Percentiles rank a stretch among this genome's conserved stretches.
Conservation (phyloP, 2,329 filamentous ascomycete species). For the Claviceps citrina region DNA sequence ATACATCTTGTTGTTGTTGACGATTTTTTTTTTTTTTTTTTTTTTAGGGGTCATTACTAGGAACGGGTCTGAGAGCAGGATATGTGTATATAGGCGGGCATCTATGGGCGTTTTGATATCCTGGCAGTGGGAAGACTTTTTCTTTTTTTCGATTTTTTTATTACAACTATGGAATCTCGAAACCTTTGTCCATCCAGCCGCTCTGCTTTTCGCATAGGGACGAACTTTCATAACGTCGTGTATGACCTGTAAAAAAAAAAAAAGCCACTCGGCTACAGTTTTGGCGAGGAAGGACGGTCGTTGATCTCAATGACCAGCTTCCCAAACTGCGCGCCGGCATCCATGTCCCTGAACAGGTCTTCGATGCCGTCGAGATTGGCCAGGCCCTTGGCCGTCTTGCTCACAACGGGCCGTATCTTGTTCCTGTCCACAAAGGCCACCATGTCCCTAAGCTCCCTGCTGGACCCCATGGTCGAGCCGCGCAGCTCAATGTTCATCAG, state of each 20-base stretch:
- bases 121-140: not conserved
- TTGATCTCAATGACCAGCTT: conserved; percentile 71
- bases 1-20: not conserved
- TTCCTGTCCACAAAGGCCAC: conserved; percentile 62
- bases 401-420: conserved; percentile 63
- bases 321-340: conserved; percentile 72
- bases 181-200: no score
- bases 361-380: conserved; percentile 69
- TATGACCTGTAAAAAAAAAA: not conserved
- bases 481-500: conserved; percentile 76
- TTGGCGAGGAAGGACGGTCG: conserved; percentile 19
- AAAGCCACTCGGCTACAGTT: conserved; percentile 18
- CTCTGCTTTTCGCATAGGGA: no score
- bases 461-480: conserved; percentile 82
- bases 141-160: not conserved
- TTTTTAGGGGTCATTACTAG: not conserved
- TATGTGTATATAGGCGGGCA: conserved; percentile 3
- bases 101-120: conserved; percentile 7
- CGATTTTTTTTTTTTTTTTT: not conserved
- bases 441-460: conserved; percentile 84
- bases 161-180: no score
- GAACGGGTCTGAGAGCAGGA: not conserved
- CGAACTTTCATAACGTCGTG: no score
- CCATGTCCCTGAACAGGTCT: conserved; percentile 74
- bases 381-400: conserved; percentile 55